These are phyloP conservation scores for Passiflora organensis DNA, from an alignment of 345 rosid species.

Conservation along the genomic window DNA sequence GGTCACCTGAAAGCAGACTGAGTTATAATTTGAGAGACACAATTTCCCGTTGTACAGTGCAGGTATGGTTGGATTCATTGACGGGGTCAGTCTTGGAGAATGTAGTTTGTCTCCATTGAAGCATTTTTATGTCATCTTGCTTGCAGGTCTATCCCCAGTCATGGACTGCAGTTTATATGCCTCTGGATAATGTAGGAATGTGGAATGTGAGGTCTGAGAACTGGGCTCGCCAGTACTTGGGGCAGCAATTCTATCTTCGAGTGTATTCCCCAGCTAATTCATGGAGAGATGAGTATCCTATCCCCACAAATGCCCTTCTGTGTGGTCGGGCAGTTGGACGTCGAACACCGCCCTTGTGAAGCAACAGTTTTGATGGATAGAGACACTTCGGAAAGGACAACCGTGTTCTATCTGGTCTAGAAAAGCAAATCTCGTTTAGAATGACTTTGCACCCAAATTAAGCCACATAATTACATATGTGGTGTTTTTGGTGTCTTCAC, in stretches of 20 bases:
- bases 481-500: too few species aligned
- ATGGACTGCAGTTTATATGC: constrained; percentile 67
- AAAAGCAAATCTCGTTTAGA: constrained; percentile 1
- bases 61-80: constrained; percentile 11
- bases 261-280: constrained; percentile 52
- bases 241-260: constrained; percentile 64
- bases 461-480: too few species aligned
- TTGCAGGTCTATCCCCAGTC: constrained; percentile 63
- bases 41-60: constrained; percentile 29
- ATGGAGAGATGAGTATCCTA: constrained; percentile 62
- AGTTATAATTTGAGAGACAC: constrained; percentile 28
- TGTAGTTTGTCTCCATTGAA: not conserved
- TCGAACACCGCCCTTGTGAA: constrained; percentile 11
- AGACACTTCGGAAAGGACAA: constrained; percentile 17
- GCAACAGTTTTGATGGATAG: not conserved
- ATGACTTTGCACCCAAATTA: too few species aligned
- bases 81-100: not conserved
- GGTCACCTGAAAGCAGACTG: constrained; percentile 25
- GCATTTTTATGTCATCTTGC: not conserved
- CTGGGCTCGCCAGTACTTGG: constrained; percentile 63
- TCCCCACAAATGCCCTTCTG: constrained; percentile 52
- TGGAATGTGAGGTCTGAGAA: constrained; percentile 73
- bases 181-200: constrained; percentile 74
- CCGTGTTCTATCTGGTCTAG: not conserved
- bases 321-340: constrained; percentile 56